phyloP scores from a whole-genome alignment of 768 basidiomycete genomes.

The Kwoniella newhampshirensis region DNA sequence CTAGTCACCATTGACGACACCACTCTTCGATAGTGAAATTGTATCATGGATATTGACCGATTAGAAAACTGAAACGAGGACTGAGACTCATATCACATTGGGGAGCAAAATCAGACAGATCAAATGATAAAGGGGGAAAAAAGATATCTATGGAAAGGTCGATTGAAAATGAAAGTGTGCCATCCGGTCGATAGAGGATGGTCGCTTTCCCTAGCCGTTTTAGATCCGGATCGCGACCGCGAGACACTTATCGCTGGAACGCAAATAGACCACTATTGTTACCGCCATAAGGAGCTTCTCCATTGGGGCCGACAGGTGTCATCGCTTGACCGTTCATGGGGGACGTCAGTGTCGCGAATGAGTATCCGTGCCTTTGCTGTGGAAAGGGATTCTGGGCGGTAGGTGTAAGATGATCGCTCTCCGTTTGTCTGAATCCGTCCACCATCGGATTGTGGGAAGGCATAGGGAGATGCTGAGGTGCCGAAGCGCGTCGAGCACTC shows the following conservation, averaged over 20 bases:
- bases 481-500: slow-evolving; percentile 22
- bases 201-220: too few relatives aligned
- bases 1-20: too few relatives aligned
- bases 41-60: too few relatives aligned
- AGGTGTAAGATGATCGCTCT: slow-evolving; percentile 39
- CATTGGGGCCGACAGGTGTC: neutral
- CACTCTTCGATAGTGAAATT: too few relatives aligned
- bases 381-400: slow-evolving; percentile 41
- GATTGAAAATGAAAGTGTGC: too few relatives aligned
- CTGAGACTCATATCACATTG: neutral
- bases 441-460: slow-evolving; percentile 9
- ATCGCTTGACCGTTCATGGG: slow-evolving; percentile 18
- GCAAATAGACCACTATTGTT: slow-evolving; percentile 30
- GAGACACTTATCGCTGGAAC: slow-evolving; percentile 24
- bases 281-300: slow-evolving; percentile 2
- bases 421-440: slow-evolving; percentile 24
- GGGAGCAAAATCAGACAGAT: neutral
- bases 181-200: too few relatives aligned
- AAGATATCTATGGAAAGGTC: too few relatives aligned
- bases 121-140: neutral
- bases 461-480: slow-evolving; percentile 32
- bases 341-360: slow-evolving; percentile 22
- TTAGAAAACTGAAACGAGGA: neutral
- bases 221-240: neutral
- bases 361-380: slow-evolving; percentile 7